Evolutionary conservation across 345 rosid genomes (phyloP).

Genomic region (Anastatica hierochuntica): DNA sequence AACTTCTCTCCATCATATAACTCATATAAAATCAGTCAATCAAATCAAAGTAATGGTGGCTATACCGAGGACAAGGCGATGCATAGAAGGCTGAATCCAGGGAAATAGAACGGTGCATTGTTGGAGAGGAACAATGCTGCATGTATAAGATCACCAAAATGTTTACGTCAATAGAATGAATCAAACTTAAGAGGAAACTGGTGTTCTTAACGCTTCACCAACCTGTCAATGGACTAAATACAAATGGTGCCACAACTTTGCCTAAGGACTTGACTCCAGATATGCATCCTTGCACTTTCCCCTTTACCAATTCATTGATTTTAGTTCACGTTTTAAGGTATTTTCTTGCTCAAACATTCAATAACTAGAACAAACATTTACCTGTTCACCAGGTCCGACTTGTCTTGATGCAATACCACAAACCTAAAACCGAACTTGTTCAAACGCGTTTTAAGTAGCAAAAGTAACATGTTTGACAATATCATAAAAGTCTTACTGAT

Average conservation of each 20-base stretch:
- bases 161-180: not conserved
- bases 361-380: no score
- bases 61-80: conserved; percentile 49
- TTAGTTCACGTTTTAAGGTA: no score
- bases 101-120: conserved; percentile 67
- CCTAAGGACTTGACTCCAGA: conserved; percentile 66
- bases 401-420: conserved; percentile 82
- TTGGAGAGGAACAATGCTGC: conserved; percentile 79
- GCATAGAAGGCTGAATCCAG: conserved; percentile 76
- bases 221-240: conserved; percentile 90
- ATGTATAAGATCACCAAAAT: not conserved
- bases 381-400: conserved; percentile 71
- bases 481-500: conserved; percentile 39
- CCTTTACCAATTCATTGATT: conserved; percentile 29
- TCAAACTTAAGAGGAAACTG: not conserved
- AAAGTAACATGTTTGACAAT: not conserved
- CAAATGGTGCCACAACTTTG: conserved; percentile 60
- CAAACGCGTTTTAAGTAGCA: not conserved
- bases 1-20: not conserved
- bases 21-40: not conserved
- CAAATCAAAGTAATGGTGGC: not conserved
- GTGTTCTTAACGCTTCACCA: not conserved
- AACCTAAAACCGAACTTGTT: conserved; percentile 14
- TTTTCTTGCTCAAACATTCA: no score
- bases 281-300: conserved; percentile 89